Evolutionary conservation across 2,329 filamentous ascomycete genomes (phyloP).

Genomic region (Epichloe brachyelytri): DNA sequence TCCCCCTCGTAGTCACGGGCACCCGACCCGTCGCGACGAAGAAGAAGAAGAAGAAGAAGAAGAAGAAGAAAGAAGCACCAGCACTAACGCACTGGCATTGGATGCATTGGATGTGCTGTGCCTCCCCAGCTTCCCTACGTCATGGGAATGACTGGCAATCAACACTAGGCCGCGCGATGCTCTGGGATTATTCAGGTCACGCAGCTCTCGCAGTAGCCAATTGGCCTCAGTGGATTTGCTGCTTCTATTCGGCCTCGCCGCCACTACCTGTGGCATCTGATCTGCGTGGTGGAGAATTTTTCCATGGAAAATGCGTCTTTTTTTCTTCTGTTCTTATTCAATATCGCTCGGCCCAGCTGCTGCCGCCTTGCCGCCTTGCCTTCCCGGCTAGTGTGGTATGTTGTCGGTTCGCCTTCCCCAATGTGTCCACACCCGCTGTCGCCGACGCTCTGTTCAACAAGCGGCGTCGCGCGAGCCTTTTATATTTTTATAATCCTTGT

Average conservation of each 20-base stretch:
- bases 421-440: no score
- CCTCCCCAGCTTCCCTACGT: constrained; percentile 5
- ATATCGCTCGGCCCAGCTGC: no score
- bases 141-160: constrained; percentile 5
- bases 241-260: constrained; percentile 3
- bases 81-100: not conserved
- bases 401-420: no score
- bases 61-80: not conserved
- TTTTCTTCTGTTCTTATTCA: not conserved
- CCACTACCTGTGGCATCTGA: not conserved
- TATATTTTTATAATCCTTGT: no score
- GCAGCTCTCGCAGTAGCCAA: no score
- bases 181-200: not conserved
- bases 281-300: constrained; percentile 3
- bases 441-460: no score
- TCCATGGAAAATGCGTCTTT: constrained; percentile 6
- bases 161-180: not conserved
- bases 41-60: no score
- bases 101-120: no score
- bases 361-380: no score
- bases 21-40: no score
- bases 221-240: not conserved
- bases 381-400: no score
- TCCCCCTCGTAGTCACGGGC: not conserved
- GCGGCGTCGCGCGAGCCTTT: no score